phyloP scores from a whole-genome alignment of 2,329 filamentous ascomycete genomes.

The Fusarium veterinarium region DNA sequence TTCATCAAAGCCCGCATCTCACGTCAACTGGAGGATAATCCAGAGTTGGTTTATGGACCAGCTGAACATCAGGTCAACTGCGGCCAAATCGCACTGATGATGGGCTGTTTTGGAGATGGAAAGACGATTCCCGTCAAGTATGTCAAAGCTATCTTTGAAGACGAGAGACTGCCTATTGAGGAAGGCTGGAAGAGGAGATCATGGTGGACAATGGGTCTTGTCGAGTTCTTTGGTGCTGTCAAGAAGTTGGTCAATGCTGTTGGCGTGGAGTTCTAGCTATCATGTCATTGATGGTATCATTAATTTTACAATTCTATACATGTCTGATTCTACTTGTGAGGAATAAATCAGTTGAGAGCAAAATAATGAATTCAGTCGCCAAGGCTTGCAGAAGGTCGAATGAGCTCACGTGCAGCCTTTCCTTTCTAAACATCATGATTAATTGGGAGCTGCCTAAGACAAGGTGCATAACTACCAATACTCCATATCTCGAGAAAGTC shows the following conservation, averaged over 20 bases:
- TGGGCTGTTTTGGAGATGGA: conserved; percentile 13
- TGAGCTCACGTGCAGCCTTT: not conserved
- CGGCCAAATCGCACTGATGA: conserved; percentile 15
- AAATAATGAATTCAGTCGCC: fast-evolving
- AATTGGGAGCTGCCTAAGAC: fast-evolving
- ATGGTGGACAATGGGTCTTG: conserved; percentile 37
- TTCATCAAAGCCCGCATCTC: conserved; percentile 16
- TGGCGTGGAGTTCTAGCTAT: not conserved
- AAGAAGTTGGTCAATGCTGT: conserved; percentile 1
- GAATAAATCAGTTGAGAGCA: fast-evolving
- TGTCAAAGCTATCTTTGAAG: conserved; percentile 36
- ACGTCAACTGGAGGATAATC: conserved; percentile 6
- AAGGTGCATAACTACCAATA: too few relatives aligned
- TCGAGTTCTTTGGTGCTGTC: conserved; percentile 26
- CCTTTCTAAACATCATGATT: not conserved
- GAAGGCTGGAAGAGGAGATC: conserved; percentile 36
- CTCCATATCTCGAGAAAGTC: too few relatives aligned
- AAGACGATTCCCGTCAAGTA: conserved; percentile 17
- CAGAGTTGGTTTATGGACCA: conserved; percentile 3
- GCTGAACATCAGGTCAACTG: conserved; percentile 22
- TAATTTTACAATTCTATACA: not conserved
- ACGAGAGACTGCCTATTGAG: conserved; percentile 35
- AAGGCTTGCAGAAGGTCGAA: fast-evolving
- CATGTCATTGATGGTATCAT: not conserved
- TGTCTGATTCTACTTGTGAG: not conserved